Conservation (phyloP, 768 basidiomycete genomes). For the Arthromyces matolae region DNA sequence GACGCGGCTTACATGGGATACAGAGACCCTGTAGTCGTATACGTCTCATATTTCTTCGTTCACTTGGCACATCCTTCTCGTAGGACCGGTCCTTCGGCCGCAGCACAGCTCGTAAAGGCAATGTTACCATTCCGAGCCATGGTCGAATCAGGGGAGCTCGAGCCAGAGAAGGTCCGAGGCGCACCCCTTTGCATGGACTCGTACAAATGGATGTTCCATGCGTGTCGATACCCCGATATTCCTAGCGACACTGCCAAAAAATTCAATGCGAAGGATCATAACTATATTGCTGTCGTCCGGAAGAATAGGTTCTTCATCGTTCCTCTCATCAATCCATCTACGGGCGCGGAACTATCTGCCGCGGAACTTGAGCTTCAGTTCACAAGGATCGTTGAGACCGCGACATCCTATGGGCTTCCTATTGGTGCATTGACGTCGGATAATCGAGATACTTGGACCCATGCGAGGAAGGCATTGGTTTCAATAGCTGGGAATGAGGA, state of each 20-base stretch:
- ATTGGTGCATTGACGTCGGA: conserved; percentile 87
- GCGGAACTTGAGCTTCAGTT: conserved; percentile 85
- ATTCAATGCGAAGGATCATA: conserved; percentile 68
- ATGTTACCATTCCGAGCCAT: conserved; percentile 82
- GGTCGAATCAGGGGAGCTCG: conserved; percentile 74
- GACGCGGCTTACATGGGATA: conserved; percentile 86
- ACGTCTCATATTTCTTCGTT: conserved; percentile 93
- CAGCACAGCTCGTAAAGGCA: conserved; percentile 81
- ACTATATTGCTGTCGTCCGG: conserved; percentile 87
- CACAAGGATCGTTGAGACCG: conserved; percentile 61
- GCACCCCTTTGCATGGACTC: conserved; percentile 85
- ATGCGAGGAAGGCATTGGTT: conserved; percentile 62
- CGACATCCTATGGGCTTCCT: conserved; percentile 39
- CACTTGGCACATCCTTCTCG: conserved; percentile 65
- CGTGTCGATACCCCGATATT: conserved; percentile 81
- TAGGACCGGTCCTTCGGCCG: conserved; percentile 61
- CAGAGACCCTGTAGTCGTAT: conserved; percentile 86
- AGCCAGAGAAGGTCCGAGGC: conserved; percentile 81
- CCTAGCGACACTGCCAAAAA: conserved; percentile 82
- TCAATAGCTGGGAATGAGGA: conserved; percentile 54
- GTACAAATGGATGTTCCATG: conserved; percentile 98
- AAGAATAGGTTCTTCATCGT: conserved; percentile 92
- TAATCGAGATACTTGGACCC: conserved; percentile 87
- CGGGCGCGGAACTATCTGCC: conserved; percentile 69
- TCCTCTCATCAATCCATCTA: conserved; percentile 49